These are phyloP conservation scores for Calonectria hongkongensis DNA, from an alignment of 2,329 filamentous ascomycete species.

Conservation along the genomic window DNA sequence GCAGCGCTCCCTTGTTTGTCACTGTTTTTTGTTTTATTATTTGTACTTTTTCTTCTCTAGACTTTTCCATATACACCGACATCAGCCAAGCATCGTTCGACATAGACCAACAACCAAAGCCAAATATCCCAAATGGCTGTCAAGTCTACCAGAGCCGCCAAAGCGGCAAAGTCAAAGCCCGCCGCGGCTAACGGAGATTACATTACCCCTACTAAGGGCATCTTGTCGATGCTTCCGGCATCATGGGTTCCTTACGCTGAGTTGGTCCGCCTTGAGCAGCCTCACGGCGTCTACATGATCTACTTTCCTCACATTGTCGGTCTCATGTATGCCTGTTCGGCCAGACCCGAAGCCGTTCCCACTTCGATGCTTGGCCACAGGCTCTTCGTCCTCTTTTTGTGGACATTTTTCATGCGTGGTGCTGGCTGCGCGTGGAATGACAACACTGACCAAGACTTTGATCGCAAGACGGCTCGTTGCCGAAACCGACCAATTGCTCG, in stretches of 20 bases:
- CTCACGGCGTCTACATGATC: constrained; percentile 70
- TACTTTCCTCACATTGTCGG: constrained; percentile 69
- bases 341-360: constrained; percentile 60
- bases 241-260: constrained; percentile 74
- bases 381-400: constrained; percentile 62
- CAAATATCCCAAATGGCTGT: constrained; percentile 17
- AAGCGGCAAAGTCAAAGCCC: neutral
- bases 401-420: constrained; percentile 66
- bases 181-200: constrained; percentile 54
- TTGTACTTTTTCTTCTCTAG: neutral
- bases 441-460: constrained; percentile 71
- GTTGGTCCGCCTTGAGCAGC: constrained; percentile 71
- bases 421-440: constrained; percentile 72
- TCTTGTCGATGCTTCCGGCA: constrained; percentile 65
- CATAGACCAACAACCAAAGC: neutral
- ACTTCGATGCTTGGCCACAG: constrained; percentile 46
- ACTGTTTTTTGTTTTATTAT: constrained; percentile 12
- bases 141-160: constrained; percentile 15
- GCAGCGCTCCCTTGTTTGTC: constrained; percentile 8
- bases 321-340: constrained; percentile 66
- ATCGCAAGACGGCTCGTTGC: constrained; percentile 70
- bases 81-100: neutral
- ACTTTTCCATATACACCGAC: neutral
- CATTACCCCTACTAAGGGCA: constrained; percentile 64
- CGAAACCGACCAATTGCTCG: constrained; percentile 68